Evolutionary conservation across 2,329 filamentous ascomycete genomes (phyloP).

Genomic region (Colletotrichum sp.): DNA sequence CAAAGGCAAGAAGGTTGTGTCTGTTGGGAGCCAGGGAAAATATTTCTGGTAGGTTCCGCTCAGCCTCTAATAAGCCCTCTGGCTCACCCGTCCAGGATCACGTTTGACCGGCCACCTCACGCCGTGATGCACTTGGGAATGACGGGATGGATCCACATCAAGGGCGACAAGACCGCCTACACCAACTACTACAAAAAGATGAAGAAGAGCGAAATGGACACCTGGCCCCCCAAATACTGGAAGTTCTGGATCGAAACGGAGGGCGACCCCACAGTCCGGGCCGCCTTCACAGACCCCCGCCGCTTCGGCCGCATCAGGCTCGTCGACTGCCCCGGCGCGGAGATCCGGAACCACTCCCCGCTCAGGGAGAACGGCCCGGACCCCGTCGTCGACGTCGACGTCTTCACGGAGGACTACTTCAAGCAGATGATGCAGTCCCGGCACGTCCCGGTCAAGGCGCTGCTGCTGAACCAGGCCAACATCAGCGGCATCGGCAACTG

Average conservation of each 20-base stretch:
- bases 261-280: constrained; percentile 56
- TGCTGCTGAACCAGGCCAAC: constrained; percentile 85
- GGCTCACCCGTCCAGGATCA: constrained; percentile 35
- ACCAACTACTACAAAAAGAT: constrained; percentile 81
- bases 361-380: constrained; percentile 93
- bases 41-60: constrained; percentile 77
- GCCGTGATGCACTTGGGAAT: constrained; percentile 88
- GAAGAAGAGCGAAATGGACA: constrained; percentile 58
- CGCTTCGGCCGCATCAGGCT: constrained; percentile 81
- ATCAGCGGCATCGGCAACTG: constrained; percentile 96
- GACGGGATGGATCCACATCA: constrained; percentile 89
- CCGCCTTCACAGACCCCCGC: constrained; percentile 85
- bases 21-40: constrained; percentile 88
- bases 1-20: constrained; percentile 72
- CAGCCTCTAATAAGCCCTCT: too few relatives aligned
- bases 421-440: constrained; percentile 73
- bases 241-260: constrained; percentile 80
- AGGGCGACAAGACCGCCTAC: constrained; percentile 76
- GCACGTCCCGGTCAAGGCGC: constrained; percentile 85
- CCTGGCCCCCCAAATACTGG: constrained; percentile 90
- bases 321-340: constrained; percentile 76
- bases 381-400: constrained; percentile 80
- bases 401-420: constrained; percentile 80
- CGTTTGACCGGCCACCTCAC: constrained; percentile 78
- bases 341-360: constrained; percentile 78